Evolutionary conservation across 164 flowering plant genomes (phyloP).

Genomic region (Piper betle): DNA sequence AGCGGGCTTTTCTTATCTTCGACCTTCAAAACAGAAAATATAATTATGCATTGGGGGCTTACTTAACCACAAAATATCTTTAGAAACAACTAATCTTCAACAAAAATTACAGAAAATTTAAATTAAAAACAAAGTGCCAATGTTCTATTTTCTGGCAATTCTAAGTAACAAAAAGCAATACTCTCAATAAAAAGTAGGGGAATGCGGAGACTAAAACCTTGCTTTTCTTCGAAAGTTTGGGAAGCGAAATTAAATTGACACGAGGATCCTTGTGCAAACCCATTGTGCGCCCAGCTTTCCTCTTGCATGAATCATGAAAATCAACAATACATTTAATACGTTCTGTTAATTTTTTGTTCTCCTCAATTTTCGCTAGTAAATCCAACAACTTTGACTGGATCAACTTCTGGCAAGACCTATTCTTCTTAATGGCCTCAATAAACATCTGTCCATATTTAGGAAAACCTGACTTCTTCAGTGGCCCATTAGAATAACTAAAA

Average conservation of each 20-base stretch:
- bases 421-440: conserved; percentile 79
- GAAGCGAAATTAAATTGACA: conserved; percentile 46
- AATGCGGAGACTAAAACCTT: conserved; percentile 22
- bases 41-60: neutral
- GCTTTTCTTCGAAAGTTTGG: conserved; percentile 12
- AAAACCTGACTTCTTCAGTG: conserved; percentile 26
- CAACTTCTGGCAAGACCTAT: conserved; percentile 66
- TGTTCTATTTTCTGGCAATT: too few species aligned
- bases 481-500: conserved; percentile 10
- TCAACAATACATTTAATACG: conserved; percentile 54
- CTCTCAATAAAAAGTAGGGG: neutral
- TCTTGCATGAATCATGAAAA: conserved; percentile 54
- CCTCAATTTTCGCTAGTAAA: conserved; percentile 68
- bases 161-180: too few species aligned
- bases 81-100: too few species aligned
- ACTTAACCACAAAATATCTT: too few species aligned
- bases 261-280: conserved; percentile 59
- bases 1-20: conserved; percentile 30
- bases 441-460: conserved; percentile 47
- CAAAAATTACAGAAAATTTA: too few species aligned
- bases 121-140: too few species aligned
- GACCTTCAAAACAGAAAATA: conserved; percentile 24
- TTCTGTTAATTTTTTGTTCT: conserved; percentile 44
- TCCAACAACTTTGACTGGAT: conserved; percentile 52
- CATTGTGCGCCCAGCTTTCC: conserved; percentile 37